These are phyloP conservation scores for Alternaria arbusti DNA, from an alignment of 2,329 filamentous ascomycete genomes.

Conservation along the genomic window DNA sequence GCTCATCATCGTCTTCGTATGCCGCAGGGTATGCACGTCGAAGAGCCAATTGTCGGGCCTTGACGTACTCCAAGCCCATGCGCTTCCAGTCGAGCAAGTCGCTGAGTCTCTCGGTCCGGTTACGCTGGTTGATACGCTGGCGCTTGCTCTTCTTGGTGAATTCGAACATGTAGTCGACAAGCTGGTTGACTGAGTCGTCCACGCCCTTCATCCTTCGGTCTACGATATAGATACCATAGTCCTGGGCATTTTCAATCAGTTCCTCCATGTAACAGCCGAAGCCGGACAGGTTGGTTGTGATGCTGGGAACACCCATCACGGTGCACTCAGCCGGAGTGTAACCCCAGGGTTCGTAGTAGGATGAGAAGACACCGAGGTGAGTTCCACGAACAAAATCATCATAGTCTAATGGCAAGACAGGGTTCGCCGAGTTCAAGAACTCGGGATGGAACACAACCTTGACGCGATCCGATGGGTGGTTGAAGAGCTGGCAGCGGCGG, in stretches of 20 bases:
- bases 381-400: slow-evolving; percentile 98
- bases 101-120: slow-evolving; percentile 91
- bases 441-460: slow-evolving; percentile 99
- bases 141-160: slow-evolving; percentile 92
- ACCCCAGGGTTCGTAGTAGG: slow-evolving; percentile 99
- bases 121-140: slow-evolving; percentile 98
- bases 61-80: slow-evolving; percentile 99
- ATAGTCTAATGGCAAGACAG: slow-evolving; percentile 93
- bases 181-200: slow-evolving; percentile 95
- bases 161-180: slow-evolving; percentile 90
- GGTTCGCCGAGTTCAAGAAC: slow-evolving; percentile 94
- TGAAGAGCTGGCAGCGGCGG: slow-evolving; percentile 94
- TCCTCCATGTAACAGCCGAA: slow-evolving; percentile 99
- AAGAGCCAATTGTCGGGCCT: slow-evolving; percentile 90
- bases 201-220: slow-evolving; percentile 94
- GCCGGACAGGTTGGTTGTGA: slow-evolving; percentile 96
- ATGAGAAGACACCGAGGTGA: slow-evolving; percentile 92
- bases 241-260: slow-evolving; percentile 94
- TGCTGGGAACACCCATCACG: slow-evolving; percentile 97
- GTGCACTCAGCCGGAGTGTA: slow-evolving; percentile 98
- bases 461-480: slow-evolving; percentile 91
- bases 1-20: slow-evolving; percentile 78
- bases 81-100: slow-evolving; percentile 98
- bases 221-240: slow-evolving; percentile 99
- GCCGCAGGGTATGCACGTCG: slow-evolving; percentile 89